Base-by-base conservation (phyloP, 148 eudicot species). In the Mesembryanthemum crystallinum region DNA sequence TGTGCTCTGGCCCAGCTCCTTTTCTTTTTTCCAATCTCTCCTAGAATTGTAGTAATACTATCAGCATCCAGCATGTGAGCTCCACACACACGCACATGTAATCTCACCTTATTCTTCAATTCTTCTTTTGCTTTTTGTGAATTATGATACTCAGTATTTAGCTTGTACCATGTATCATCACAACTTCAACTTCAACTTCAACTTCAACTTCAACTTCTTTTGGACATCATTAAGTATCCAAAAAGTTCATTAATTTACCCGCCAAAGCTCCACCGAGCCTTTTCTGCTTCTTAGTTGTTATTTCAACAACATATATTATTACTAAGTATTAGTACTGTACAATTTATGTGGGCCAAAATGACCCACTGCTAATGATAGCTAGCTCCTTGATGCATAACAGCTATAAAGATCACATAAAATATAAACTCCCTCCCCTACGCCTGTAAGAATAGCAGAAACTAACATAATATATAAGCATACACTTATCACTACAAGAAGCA, bases 61-160 rank as follows among this genome's bases (percentile, higher is more conserved):
- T 65, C 17, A 80, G 65, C 71, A 80, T 64, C 71, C 25, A 79
- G 76, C 86, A 87, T 89, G 88, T 87, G 89, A 78, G 80, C 74
- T 87, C 71, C 73, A 65, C 80, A 74, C 79, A 69, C 69, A 70
- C 33, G 89, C 85, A 76, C 90, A 82, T 82, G 88, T 77, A 73
- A 72, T 74, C 79, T 59, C 66, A 43, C 62, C 71, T 55, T 27
- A 10, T 39, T 13, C 54, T n/a, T n/a, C n/a, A n/a, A 69, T 39
- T 64, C 27, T 60, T 51, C 43, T 43, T 75, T 77, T 60, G 43
- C 25, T 63, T 67, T 60, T 51, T n/a, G 51, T 32, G 37, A 35
- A 63, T 71, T 55, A 75, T 70, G 39, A 75, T 74, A 30, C 7
- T n/a, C 42, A 47, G 17, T 35, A 54, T 66, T 65, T 67, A 68